phyloP scores from a whole-genome alignment of 495 filamentous ascomycete genomes.

The Xylaria venustula region DNA sequence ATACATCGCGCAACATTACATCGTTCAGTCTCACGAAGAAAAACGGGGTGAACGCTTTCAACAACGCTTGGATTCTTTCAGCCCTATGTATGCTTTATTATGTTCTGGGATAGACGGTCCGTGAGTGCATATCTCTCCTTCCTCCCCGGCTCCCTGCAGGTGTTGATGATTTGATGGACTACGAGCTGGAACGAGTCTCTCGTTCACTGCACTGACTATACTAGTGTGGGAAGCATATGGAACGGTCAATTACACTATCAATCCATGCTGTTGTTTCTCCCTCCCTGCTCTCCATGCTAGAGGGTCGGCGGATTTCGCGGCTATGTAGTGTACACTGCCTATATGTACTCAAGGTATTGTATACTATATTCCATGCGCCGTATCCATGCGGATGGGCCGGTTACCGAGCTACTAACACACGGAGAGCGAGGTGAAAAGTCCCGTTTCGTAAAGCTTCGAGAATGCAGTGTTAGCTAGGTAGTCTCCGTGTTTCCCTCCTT shows the following conservation, averaged over 20 bases:
- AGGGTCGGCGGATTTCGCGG: neutral
- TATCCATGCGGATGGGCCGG: neutral
- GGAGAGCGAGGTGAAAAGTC: constrained; percentile 2
- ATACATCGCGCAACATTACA: no score
- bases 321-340: neutral
- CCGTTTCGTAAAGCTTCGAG: constrained; percentile 1
- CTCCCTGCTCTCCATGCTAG: neutral
- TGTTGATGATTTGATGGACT: constrained; percentile 8
- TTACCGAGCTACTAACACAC: neutral
- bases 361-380: neutral
- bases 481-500: no score
- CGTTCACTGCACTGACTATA: neutral
- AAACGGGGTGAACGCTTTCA: no score
- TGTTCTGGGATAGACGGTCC: no score
- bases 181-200: neutral
- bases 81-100: no score
- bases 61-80: no score
- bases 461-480: neutral
- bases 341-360: neutral
- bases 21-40: no score
- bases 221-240: neutral
- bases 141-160: no score
- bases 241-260: neutral
- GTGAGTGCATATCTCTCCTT: no score
- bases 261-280: neutral